Percentiles rank a stretch among this genome's conserved stretches.
These are phyloP conservation scores for Colletotrichum sp. DNA, from an alignment of 2,329 filamentous ascomycete genomes.

Conservation along the genomic window DNA sequence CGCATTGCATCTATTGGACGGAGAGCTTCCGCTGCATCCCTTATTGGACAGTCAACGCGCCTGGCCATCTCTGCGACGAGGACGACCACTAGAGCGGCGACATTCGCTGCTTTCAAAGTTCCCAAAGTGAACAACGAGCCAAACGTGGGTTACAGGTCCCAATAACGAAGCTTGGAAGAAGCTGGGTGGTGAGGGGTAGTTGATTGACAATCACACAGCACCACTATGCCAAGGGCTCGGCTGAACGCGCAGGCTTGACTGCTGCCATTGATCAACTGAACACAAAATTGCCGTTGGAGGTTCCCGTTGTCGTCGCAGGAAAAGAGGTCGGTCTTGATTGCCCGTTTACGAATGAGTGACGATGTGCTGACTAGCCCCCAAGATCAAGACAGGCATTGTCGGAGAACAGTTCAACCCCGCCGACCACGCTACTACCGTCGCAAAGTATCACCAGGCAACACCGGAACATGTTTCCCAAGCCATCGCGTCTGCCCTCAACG, in stretches of 20 bases:
- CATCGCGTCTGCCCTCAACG: constrained; percentile 84
- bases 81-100: constrained; percentile 46
- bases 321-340: constrained; percentile 65
- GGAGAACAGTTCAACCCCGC: constrained; percentile 82
- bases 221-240: constrained; percentile 84
- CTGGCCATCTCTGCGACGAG: constrained; percentile 26
- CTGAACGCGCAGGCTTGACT: constrained; percentile 77
- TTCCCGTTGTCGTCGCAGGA: constrained; percentile 85
- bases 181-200: background rate
- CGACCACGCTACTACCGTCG: constrained; percentile 76
- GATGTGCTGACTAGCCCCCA: background rate
- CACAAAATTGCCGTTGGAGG: constrained; percentile 72
- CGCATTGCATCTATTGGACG: constrained; percentile 7
- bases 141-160: constrained; percentile 70
- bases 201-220: constrained; percentile 64
- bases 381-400: constrained; percentile 71
- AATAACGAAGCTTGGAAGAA: background rate
- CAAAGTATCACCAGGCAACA: constrained; percentile 84
- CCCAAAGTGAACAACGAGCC: constrained; percentile 90
- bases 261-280: constrained; percentile 75
- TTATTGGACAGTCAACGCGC: background rate
- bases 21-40: background rate
- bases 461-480: constrained; percentile 70
- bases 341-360: background rate
- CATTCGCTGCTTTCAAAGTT: constrained; percentile 84